Evolutionary conservation across 495 filamentous ascomycete genomes (phyloP).

Genomic region (Penicillium daleae): DNA sequence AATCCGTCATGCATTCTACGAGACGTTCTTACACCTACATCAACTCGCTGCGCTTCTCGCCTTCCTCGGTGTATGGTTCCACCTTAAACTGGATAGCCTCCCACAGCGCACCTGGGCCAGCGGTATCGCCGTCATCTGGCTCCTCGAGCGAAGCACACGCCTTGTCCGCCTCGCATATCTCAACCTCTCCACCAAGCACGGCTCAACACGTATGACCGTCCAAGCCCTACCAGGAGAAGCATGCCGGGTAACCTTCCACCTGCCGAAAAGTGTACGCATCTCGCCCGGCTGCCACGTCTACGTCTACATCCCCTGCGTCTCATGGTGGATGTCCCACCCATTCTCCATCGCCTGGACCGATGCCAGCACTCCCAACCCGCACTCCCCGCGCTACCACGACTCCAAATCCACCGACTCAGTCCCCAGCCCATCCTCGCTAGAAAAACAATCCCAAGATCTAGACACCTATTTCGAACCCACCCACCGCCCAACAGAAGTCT

Average conservation of each 20-base stretch:
- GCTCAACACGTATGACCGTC: constrained; percentile 48
- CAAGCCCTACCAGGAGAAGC: constrained; percentile 59
- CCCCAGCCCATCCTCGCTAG: constrained; percentile 33
- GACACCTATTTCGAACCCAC: constrained; percentile 26
- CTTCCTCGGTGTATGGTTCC: constrained; percentile 69
- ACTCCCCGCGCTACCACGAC: constrained; percentile 20
- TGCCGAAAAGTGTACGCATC: constrained; percentile 76
- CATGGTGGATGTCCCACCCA: constrained; percentile 69
- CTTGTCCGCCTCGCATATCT: constrained; percentile 60
- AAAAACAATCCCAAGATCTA: constrained; percentile 47
- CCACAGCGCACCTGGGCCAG: constrained; percentile 65
- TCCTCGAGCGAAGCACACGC: constrained; percentile 63
- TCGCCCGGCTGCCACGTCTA: constrained; percentile 79
- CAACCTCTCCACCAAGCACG: constrained; percentile 51
- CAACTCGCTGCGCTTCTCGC: constrained; percentile 67
- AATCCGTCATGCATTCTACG: constrained; percentile 87
- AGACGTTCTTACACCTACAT: constrained; percentile 80
- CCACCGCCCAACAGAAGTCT: constrained; percentile 60
- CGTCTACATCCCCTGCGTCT: constrained; percentile 76
- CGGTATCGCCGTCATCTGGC: constrained; percentile 65
- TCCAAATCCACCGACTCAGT: constrained; percentile 10
- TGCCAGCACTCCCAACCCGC: constrained; percentile 26
- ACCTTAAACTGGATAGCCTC: constrained; percentile 64
- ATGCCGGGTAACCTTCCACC: constrained; percentile 67
- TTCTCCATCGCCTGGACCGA: constrained; percentile 62